phyloP scores from a whole-genome alignment of 352 stramenopile genomes.

The Phytophthora sp. region DNA sequence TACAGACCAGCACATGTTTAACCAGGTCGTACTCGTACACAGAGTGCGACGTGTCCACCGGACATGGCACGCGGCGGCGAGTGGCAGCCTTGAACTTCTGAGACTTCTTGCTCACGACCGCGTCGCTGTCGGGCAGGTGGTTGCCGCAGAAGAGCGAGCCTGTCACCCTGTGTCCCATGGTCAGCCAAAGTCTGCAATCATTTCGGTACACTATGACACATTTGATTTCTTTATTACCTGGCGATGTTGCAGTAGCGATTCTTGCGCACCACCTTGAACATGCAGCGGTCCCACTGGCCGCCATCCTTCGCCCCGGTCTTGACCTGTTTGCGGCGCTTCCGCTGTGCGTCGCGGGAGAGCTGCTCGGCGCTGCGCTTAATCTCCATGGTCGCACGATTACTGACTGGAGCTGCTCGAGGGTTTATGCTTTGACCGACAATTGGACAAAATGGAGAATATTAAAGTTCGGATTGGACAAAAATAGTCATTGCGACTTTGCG shows the following conservation, averaged over 20 bases:
- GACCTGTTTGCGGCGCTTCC: slow-evolving; percentile 70
- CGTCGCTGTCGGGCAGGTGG: slow-evolving; percentile 57
- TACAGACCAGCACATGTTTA: slow-evolving; percentile 84
- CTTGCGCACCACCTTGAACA: slow-evolving; percentile 83
- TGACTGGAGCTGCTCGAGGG: slow-evolving; percentile 20
- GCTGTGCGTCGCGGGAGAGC: slow-evolving; percentile 31
- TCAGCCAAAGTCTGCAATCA: slow-evolving; percentile 34
- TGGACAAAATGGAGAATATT: slow-evolving; percentile 21
- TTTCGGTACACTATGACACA: slow-evolving; percentile 19
- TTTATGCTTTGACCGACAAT: too few species aligned
- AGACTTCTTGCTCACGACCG: slow-evolving; percentile 55
- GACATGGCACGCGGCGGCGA: slow-evolving; percentile 73
- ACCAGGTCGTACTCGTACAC: slow-evolving; percentile 82
- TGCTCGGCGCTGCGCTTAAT: slow-evolving; percentile 43
- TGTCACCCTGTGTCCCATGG: slow-evolving; percentile 38
- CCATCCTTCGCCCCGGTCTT: slow-evolving; percentile 56
- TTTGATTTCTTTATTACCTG: slow-evolving; percentile 42
- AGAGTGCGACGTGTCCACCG: slow-evolving; percentile 71
- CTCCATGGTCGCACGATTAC: slow-evolving; percentile 13
- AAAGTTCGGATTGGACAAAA: slow-evolving; percentile 42
- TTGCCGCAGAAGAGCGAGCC: slow-evolving; percentile 80
- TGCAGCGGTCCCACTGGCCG: slow-evolving; percentile 77
- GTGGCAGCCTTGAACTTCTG: slow-evolving; percentile 67
- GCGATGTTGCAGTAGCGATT: slow-evolving; percentile 85
- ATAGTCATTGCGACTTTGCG: slow-evolving; percentile 10